Evolutionary conservation across 164 flowering plant species (phyloP).

Genomic region (Cinnamomum micranthum): DNA sequence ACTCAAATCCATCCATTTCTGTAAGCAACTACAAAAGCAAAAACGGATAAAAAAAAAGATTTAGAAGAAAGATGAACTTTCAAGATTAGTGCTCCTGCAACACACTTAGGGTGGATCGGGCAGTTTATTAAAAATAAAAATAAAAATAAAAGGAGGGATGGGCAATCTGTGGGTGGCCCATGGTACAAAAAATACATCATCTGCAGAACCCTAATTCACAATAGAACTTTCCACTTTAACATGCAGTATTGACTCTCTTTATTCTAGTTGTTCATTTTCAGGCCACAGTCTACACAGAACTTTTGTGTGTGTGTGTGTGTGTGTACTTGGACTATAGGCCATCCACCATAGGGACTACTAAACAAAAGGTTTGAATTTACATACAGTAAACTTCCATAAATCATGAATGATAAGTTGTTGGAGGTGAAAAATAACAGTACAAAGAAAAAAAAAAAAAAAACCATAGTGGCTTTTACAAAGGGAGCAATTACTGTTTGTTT

Average conservation of each 20-base stretch:
- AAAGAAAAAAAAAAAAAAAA: no score
- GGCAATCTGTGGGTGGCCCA: not conserved
- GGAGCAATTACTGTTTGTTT: not conserved
- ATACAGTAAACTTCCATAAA: not conserved
- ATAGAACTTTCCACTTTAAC: not conserved
- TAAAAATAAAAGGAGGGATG: not conserved
- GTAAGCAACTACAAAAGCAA: conserved; percentile 70
- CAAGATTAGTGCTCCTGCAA: not conserved
- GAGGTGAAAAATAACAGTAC: no score
- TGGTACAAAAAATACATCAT: not conserved
- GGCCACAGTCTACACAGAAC: not conserved
- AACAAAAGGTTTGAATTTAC: not conserved
- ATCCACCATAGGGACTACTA: not conserved
- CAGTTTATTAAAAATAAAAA: no score
- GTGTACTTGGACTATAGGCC: not conserved
- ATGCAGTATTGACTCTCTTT: not conserved
- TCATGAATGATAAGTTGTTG: not conserved
- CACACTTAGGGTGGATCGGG: not conserved
- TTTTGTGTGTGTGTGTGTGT: no score
- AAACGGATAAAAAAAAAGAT: conserved; percentile 7
- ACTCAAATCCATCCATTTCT: conserved; percentile 98
- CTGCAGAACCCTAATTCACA: not conserved
- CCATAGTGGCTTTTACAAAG: not conserved
- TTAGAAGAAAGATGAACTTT: not conserved
- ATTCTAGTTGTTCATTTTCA: not conserved